Percentiles rank a stretch among this genome's conserved stretches.
phyloP scores from a whole-genome alignment of 345 rosid genomes.

The Schrenkiella parvula region DNA sequence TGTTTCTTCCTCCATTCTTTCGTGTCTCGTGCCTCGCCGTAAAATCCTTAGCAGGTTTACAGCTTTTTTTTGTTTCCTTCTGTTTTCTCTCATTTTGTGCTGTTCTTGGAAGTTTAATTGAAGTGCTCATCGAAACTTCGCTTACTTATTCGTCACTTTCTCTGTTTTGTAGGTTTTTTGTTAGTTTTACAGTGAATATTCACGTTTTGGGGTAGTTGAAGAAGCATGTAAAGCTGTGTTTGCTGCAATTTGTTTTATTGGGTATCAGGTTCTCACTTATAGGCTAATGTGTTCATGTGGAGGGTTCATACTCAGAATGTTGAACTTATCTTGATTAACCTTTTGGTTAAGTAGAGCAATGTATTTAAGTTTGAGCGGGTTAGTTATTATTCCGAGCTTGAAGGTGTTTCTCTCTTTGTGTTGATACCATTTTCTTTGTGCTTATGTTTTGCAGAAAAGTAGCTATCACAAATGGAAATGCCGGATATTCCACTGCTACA shows the following conservation, averaged over 20 bases:
- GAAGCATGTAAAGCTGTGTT: background rate
- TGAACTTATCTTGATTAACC: background rate
- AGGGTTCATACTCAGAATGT: background rate
- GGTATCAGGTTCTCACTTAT: constrained; percentile 1
- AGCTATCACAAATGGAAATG: constrained; percentile 29
- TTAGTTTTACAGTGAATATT: no score
- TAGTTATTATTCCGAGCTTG: background rate
- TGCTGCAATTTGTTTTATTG: background rate
- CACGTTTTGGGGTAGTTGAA: background rate
- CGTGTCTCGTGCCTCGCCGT: constrained; percentile 18
- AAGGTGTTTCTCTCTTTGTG: background rate
- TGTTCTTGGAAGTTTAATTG: background rate
- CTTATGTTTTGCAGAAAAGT: constrained; percentile 34
- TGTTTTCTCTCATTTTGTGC: background rate
- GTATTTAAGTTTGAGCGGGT: background rate
- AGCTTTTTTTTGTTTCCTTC: no score
- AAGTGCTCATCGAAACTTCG: background rate
- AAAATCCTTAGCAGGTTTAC: constrained; percentile 4
- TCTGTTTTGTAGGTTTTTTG: background rate
- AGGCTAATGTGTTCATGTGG: background rate
- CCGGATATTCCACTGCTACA: constrained; percentile 21
- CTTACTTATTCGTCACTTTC: background rate
- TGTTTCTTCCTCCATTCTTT: constrained; percentile 18
- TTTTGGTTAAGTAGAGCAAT: background rate
- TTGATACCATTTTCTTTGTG: background rate